These are phyloP conservation scores for Didymella glomerata DNA, from an alignment of 2,329 filamentous ascomycete genomes.

Conservation along the genomic window DNA sequence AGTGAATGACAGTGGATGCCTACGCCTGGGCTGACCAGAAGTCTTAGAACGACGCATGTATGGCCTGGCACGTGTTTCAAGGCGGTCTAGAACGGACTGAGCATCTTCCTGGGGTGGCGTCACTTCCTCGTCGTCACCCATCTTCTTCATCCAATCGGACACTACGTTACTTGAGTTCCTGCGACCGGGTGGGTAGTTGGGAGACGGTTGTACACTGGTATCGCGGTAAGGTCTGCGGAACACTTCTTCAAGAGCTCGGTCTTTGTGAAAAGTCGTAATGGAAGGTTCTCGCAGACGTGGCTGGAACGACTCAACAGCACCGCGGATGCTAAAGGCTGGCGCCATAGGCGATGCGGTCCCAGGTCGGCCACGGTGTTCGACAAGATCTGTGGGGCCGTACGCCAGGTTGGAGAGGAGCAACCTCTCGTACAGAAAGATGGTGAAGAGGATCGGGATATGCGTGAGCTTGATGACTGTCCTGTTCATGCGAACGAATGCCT, in stretches of 20 bases:
- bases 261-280: conserved; percentile 86
- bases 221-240: conserved; percentile 75
- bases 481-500: conserved; percentile 84
- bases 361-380: conserved; percentile 73
- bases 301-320: conserved; percentile 70
- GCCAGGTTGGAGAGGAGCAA: conserved; percentile 77
- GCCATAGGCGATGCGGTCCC: conserved; percentile 65
- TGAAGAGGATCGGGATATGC: conserved; percentile 85
- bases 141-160: conserved; percentile 85
- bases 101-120: conserved; percentile 70
- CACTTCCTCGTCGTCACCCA: conserved; percentile 67
- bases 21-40: conserved; percentile 44
- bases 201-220: conserved; percentile 54
- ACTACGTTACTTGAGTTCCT: conserved; percentile 83
- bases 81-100: conserved; percentile 63
- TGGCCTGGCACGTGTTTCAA: conserved; percentile 63
- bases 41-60: conserved; percentile 62
- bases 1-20: conserved; percentile 61
- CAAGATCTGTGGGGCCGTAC: conserved; percentile 83
- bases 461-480: conserved; percentile 90
- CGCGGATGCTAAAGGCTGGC: conserved; percentile 53
- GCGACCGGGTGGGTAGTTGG: conserved; percentile 60
- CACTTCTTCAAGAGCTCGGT: conserved; percentile 88
- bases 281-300: conserved; percentile 85
- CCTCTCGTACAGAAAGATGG: conserved; percentile 87